Conservation (phyloP, 2,329 filamentous ascomycete genomes). For the Thermothelomyces thermophilus region DNA sequence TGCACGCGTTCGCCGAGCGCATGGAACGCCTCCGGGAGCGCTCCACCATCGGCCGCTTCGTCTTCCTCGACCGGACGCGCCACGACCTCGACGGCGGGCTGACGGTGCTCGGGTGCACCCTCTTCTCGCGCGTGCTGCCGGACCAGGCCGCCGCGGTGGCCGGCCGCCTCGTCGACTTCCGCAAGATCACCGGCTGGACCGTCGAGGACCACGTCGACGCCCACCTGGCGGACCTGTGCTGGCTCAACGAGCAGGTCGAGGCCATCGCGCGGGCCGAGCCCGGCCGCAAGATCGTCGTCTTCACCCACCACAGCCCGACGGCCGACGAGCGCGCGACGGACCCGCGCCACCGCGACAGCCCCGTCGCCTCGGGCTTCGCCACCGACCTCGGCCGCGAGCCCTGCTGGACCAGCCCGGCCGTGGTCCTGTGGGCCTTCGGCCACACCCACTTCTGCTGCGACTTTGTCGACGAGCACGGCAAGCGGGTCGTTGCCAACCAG, state of each 20-base stretch:
- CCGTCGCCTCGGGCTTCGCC: slow-evolving; percentile 29
- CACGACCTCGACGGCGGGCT: slow-evolving; percentile 33
- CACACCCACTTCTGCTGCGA: slow-evolving; percentile 42
- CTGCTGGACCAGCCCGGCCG: slow-evolving; percentile 30
- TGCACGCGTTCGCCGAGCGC: slow-evolving; percentile 13
- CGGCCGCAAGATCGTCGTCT: slow-evolving; percentile 14
- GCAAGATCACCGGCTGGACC: slow-evolving; percentile 30
- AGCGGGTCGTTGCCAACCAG: slow-evolving; percentile 18
- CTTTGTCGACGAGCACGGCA: slow-evolving; percentile 22
- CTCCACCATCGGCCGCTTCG: slow-evolving; percentile 26
- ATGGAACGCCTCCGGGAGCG: background rate
- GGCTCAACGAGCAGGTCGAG: slow-evolving; percentile 24
- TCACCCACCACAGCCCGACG: slow-evolving; percentile 25
- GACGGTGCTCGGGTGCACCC: slow-evolving; percentile 37
- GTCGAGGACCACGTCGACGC: slow-evolving; percentile 19
- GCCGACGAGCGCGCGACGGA: slow-evolving; percentile 16
- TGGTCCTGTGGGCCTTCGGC: slow-evolving; percentile 41
- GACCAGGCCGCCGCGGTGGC: slow-evolving; percentile 29
- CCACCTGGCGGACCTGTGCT: slow-evolving; percentile 23
- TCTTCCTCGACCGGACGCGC: slow-evolving; percentile 36
- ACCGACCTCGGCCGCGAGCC: slow-evolving; percentile 33
- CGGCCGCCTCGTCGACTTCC: slow-evolving; percentile 37
- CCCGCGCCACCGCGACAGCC: slow-evolving; percentile 16
- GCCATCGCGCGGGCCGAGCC: background rate
- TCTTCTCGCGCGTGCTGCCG: slow-evolving; percentile 34